Percentiles rank a stretch among this genome's conserved stretches.
Conservation (phyloP, 495 filamentous ascomycete genomes). For the Tuber microsphaerosporum region DNA sequence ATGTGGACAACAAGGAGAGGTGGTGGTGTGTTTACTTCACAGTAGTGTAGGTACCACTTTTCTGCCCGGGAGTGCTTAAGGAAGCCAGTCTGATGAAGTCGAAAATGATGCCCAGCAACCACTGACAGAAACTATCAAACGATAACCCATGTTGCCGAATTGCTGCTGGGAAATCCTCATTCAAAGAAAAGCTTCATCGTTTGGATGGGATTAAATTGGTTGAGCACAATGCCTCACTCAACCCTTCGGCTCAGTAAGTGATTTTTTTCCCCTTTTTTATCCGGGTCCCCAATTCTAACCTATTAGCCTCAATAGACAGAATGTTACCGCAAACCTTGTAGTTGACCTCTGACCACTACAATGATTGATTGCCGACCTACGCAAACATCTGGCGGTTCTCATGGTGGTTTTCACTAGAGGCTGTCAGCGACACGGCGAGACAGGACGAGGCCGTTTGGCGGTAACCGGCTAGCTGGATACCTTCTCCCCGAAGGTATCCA, state of each 20-base stretch:
- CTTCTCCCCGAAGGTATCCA: not conserved
- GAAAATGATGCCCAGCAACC: not conserved
- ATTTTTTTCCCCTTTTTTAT: not conserved
- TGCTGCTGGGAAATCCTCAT: not conserved
- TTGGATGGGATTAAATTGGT: not conserved
- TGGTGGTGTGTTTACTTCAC: conserved; percentile 2
- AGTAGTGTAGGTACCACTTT: not conserved
- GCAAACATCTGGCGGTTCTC: not conserved
- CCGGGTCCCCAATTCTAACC: not conserved
- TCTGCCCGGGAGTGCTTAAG: not conserved
- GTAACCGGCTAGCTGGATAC: not conserved
- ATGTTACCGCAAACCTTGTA: not conserved
- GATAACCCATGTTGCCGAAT: not conserved
- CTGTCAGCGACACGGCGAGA: not conserved
- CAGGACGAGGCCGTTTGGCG: not conserved
- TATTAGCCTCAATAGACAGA: not conserved
- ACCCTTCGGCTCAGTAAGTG: not conserved
- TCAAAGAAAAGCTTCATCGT: not conserved
- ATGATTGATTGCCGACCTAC: not conserved
- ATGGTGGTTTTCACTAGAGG: not conserved
- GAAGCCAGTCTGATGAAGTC: not conserved
- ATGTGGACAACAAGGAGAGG: not conserved
- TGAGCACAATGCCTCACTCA: not conserved
- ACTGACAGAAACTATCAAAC: not conserved
- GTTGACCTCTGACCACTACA: not conserved